phyloP scores from a whole-genome alignment of 2,329 filamentous ascomycete genomes.

The Paraconiothyrium sp. region DNA sequence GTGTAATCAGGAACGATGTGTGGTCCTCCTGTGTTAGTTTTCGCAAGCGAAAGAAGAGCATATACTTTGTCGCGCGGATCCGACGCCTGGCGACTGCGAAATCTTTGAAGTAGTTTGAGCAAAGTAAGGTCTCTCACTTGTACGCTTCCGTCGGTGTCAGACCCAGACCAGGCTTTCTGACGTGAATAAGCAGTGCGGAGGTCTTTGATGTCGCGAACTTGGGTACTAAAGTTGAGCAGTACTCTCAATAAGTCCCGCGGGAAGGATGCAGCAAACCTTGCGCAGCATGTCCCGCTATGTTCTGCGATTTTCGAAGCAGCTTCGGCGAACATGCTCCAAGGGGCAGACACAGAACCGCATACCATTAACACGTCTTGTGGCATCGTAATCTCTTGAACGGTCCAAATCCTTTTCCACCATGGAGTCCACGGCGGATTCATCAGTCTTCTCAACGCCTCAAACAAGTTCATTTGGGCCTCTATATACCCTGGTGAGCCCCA shows the following conservation, averaged over 20 bases:
- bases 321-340: constrained; percentile 22
- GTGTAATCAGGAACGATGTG: constrained; percentile 23
- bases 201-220: constrained; percentile 15
- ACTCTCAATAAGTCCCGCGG: constrained; percentile 18
- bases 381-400: constrained; percentile 26
- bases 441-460: constrained; percentile 22
- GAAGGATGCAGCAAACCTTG: background rate
- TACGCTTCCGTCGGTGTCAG: too few species aligned
- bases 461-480: constrained; percentile 10
- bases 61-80: constrained; percentile 7
- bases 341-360: constrained; percentile 21
- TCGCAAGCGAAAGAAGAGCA: constrained; percentile 22
- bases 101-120: too few species aligned
- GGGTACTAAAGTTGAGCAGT: constrained; percentile 11
- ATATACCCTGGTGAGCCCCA: background rate
- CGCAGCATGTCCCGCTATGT: constrained; percentile 17
- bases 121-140: too few species aligned
- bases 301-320: constrained; percentile 12
- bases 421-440: constrained; percentile 27
- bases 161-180: too few species aligned
- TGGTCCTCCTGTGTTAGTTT: background rate
- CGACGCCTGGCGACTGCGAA: too few species aligned
- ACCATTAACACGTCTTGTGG: constrained; percentile 18
- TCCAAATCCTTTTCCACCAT: constrained; percentile 32
- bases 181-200: constrained; percentile 1